Base-by-base conservation (phyloP, 108 stramenopile genomes). In the Fistulifera pelliculosa region DNA sequence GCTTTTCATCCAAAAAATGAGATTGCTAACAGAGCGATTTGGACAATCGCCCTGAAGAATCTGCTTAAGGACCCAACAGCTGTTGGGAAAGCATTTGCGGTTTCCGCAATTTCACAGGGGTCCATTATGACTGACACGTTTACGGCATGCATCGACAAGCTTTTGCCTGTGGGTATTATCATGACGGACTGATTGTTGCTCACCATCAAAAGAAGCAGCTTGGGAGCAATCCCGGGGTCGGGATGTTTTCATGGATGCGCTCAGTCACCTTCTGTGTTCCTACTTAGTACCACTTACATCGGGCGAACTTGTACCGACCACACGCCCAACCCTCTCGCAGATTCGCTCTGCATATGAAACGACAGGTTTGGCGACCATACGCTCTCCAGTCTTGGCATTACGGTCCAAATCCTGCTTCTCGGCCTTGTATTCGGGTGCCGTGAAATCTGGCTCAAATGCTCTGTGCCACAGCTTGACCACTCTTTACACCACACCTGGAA, bases 151-250 rank as follows among this genome's bases (percentile, higher is more conserved):
- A 71, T 88, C 61, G 79, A 82, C 38, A 53, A 51, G 10, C 47
- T 88, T n/a, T 79, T 38, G 41, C 68, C 31, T 52, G 64, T 44
- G 87, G 87, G 26, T 84, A 89, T 56, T 76, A 73, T 49, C 76
- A 73, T 49, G 50, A 76, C 15, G 87, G 81, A 13, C 64, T 85
- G 38, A 52, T 70, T 11, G 50, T 89, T n/a, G 65, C 87, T 0
- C 68, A 78, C 12, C 49, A 60, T 0, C 58, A 65, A 52, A 66
- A 59, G 10, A 68, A 56, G 22, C 58, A 38, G 27, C 10, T 49
- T 5, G 17, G 60, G 41, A 54, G 60, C 31, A 61, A 53, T n/a
- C 75, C 76, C 54, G 57, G 3, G 87, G 87, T 22, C 40, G 66
- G 1, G 77, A 82, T 52, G 38, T 72, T 25, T 78, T 88, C 54